Percentiles rank a stretch among this genome's conserved stretches.
These are phyloP conservation scores for Scheffersomyces stambukii DNA, from an alignment of 1,139 yeast genomes.

Conservation along the genomic window DNA sequence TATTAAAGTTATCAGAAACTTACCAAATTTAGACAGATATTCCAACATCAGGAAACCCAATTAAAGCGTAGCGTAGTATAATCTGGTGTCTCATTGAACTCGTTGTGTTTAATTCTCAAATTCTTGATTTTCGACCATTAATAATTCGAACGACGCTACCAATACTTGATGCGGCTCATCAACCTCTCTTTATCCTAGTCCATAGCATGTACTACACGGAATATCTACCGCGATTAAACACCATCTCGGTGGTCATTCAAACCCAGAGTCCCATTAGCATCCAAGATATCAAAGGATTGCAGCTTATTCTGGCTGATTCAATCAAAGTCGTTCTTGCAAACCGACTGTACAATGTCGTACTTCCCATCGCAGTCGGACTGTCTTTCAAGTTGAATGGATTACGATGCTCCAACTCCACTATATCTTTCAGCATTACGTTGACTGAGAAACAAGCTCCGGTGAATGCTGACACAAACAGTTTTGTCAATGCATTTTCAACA, in stretches of 20 bases:
- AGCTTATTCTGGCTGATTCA: neutral
- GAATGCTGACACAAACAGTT: constrained; percentile 5
- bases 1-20: no score
- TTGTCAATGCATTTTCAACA: constrained; percentile 19
- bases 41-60: no score
- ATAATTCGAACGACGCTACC: no score
- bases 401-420: constrained; percentile 6
- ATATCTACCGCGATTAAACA: constrained; percentile 33
- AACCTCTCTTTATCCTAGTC: no score
- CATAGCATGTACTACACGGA: constrained; percentile 37
- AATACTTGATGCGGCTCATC: no score
- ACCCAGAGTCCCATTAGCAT: constrained; percentile 14
- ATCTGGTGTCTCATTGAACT: no score
- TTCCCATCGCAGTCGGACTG: neutral
- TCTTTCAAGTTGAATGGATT: constrained; percentile 6
- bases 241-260: constrained; percentile 26
- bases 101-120: no score
- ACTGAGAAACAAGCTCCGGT: constrained; percentile 2
- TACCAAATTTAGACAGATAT: no score
- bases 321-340: neutral
- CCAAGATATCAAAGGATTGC: constrained; percentile 1
- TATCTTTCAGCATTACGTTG: constrained; percentile 10
- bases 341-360: neutral
- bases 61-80: no score
- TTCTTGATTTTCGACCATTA: no score